phyloP scores from a whole-genome alignment of 2,329 filamentous ascomycete species.

The Ophiostoma piceae region DNA sequence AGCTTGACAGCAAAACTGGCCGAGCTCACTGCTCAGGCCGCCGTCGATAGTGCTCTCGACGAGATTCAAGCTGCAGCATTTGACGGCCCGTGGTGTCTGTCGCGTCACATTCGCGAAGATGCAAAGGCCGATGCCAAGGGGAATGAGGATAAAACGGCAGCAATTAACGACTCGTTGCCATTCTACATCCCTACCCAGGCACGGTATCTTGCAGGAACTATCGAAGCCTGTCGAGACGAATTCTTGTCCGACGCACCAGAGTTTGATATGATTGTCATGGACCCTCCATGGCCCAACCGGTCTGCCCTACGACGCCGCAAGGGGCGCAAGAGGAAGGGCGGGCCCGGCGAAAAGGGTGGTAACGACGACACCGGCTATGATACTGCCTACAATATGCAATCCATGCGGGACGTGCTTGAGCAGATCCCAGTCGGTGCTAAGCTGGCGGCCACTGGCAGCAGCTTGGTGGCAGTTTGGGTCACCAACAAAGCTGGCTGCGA shows the following conservation, averaged over 20 bases:
- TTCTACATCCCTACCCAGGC: slow-evolving; percentile 40
- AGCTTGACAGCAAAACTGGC: slow-evolving; percentile 47
- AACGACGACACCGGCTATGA: slow-evolving; percentile 35
- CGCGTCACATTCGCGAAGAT: slow-evolving; percentile 31
- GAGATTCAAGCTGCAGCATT: slow-evolving; percentile 34
- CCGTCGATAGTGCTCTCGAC: slow-evolving; percentile 42
- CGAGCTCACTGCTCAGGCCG: slow-evolving; percentile 49
- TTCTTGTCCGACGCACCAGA: slow-evolving; percentile 41
- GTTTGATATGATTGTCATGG: slow-evolving; percentile 66
- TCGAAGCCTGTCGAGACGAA: slow-evolving; percentile 37
- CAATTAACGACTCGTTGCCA: neutral
- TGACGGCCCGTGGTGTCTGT: slow-evolving; percentile 43
- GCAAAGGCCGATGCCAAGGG: slow-evolving; percentile 7
- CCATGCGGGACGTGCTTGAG: slow-evolving; percentile 47
- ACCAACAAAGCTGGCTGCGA: slow-evolving; percentile 64
- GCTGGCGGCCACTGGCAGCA: slow-evolving; percentile 45
- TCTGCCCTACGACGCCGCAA: slow-evolving; percentile 49
- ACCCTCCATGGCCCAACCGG: slow-evolving; percentile 77
- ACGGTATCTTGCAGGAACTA: slow-evolving; percentile 46
- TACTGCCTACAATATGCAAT: slow-evolving; percentile 41
- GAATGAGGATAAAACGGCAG: neutral
- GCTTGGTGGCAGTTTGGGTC: slow-evolving; percentile 67
- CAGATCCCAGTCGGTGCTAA: slow-evolving; percentile 52
- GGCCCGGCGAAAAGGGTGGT: neutral
- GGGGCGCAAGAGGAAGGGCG: slow-evolving; percentile 41